These are phyloP conservation scores for Candida sanyaensis DNA, from an alignment of 1,139 yeast species.

Conservation along the genomic window DNA sequence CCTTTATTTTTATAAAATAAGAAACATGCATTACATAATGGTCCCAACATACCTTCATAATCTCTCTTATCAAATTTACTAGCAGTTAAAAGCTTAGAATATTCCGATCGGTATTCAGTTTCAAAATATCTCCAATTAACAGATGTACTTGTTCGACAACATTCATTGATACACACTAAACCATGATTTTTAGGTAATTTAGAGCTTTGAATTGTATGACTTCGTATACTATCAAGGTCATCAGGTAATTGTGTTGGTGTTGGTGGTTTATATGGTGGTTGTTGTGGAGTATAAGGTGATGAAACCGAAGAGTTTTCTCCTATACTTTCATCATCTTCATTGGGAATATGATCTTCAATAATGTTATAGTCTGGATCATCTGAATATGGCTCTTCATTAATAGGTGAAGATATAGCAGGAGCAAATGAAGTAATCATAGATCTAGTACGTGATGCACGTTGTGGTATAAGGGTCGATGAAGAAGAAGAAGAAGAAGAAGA, in stretches of 20 bases:
- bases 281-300: conserved; percentile 48
- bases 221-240: conserved; percentile 47
- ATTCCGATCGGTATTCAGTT: conserved; percentile 41
- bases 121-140: conserved; percentile 52
- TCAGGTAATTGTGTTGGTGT: conserved; percentile 22
- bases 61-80: conserved; percentile 41
- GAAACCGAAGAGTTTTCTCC: conserved; percentile 17
- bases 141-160: conserved; percentile 44
- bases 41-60: conserved; percentile 54
- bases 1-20: conserved; percentile 50
- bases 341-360: conserved; percentile 19
- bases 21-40: conserved; percentile 53
- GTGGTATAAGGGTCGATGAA: conserved; percentile 25
- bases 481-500: conserved; percentile 14
- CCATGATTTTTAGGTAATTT: conserved; percentile 45
- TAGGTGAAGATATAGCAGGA: conserved; percentile 39
- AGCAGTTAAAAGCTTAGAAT: conserved; percentile 39
- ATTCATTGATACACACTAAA: conserved; percentile 43
- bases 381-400: conserved; percentile 38
- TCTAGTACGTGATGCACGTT: conserved; percentile 46
- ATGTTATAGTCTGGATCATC: conserved; percentile 17
- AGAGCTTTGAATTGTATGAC: conserved; percentile 42
- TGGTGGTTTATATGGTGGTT: conserved; percentile 29
- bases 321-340: conserved; percentile 16
- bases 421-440: conserved; percentile 41